Conservation (phyloP, 2,329 filamentous ascomycete genomes). For the Drechslera avenae region DNA sequence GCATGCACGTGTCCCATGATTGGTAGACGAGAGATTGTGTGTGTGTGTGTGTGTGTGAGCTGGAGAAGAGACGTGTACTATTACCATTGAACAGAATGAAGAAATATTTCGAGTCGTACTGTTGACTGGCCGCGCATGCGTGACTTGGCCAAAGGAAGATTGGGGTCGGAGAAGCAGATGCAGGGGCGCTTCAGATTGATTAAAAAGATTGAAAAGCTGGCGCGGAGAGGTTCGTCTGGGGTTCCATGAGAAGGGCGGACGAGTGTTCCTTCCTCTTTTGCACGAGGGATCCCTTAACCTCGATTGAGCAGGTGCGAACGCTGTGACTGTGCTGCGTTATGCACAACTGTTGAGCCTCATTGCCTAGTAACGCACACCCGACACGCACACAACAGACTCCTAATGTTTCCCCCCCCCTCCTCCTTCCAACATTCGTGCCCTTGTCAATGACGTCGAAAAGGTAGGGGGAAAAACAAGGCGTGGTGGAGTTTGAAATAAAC, state of each 20-base stretch:
- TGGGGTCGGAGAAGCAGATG: no score
- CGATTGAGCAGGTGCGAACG: conserved; percentile 15
- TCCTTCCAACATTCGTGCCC: background rate
- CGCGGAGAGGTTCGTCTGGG: no score
- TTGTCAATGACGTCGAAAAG: background rate
- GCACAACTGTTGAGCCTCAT: conserved; percentile 8
- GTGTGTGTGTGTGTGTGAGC: background rate
- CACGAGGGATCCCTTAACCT: conserved; percentile 11
- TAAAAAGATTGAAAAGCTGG: no score
- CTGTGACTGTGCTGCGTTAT: background rate
- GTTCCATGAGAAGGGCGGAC: no score
- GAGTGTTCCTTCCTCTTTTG: conserved; percentile 11
- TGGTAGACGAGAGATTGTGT: background rate
- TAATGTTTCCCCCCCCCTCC: background rate
- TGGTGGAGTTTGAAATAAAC: conserved; percentile 3
- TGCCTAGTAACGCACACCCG: background rate
- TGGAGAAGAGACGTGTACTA: conserved; percentile 10
- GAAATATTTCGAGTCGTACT: background rate
- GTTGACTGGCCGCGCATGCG: background rate
- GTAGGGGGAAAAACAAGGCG: background rate
- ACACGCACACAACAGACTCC: background rate
- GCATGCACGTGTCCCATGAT: conserved; percentile 3
- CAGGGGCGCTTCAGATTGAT: no score
- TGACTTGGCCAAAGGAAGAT: no score
- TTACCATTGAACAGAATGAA: conserved; percentile 16